Base-by-base conservation (phyloP, 106 monocot genomes). In the Acanthochlamys bracteata region DNA sequence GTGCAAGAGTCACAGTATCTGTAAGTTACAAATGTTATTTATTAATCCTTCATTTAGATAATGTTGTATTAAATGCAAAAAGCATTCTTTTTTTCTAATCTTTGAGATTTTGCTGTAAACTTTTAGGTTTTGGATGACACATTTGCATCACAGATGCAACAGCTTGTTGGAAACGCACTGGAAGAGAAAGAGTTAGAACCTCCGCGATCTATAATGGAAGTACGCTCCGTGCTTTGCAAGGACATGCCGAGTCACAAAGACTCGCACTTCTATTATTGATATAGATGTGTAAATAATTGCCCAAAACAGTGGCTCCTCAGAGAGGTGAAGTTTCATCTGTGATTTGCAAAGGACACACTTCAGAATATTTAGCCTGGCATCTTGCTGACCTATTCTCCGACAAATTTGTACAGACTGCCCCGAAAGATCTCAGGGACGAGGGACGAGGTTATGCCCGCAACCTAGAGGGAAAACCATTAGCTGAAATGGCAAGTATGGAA, bases 121-220 rank as follows among this genome's bases (percentile, higher is more conserved):
- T 42, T 39, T 23, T n/a, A 46, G 89, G 73, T 85, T 63, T 67
- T 98, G 75, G 88, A 98, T 45, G 92, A 98, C 56, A 98, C 92
- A 41, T 92, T 98, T 75, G 92, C 85, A 59, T 92, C 88, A 13
- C 91, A 98, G 67, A 92, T 98, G 88, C 92, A 98, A 54, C 85
- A 86, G 64, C 46, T 98, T 20, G 83, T 98, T 24, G 98, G 98
- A 16, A 91, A 98, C 55, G 65, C 83, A 10, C 66, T 98, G 49
- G 78, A 83, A 59, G 79, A 79, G 42, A 85, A 88, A 55, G 98
- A 98, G 21, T 41, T 92, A 25, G 88, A 92, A 53, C 88, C 98
- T 33, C 98, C 98, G 0, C 73, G 88, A 40, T 88, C 88, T 12
- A 82, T 88, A 54, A 73, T 88, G 83, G 98, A 98, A 77, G 98